Conservation (phyloP, 1,284 basidiomycete species). For the Agroathelia rolfsii region DNA sequence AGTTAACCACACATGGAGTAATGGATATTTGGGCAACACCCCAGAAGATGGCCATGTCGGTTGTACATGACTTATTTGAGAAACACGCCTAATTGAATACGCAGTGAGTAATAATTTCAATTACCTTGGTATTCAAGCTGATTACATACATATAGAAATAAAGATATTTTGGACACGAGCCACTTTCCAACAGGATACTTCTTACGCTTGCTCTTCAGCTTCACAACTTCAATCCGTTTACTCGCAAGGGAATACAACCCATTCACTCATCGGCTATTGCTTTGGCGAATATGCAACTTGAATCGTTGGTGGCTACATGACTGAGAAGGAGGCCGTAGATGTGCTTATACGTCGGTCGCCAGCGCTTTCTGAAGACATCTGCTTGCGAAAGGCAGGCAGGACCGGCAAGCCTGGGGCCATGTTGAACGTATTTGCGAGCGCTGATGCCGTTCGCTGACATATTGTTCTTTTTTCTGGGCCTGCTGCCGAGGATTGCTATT, state of each 20-base stretch:
- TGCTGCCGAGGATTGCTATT: slow-evolving; percentile 6
- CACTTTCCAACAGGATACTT: slow-evolving; percentile 9
- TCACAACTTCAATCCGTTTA: slow-evolving; percentile 2
- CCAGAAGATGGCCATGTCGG: no score
- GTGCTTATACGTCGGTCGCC: slow-evolving; percentile 9
- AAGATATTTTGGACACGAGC: no score
- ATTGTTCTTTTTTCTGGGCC: slow-evolving; percentile 1
- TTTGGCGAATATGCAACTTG: slow-evolving; percentile 14
- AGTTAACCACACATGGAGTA: no score
- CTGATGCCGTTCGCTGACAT: slow-evolving; percentile 1
- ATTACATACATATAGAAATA: no score
- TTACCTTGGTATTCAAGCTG: no score
- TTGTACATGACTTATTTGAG: no score
- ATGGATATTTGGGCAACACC: no score
- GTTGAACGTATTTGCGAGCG: slow-evolving; percentile 7
- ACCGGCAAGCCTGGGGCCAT: no score
- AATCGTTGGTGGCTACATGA: slow-evolving; percentile 7
- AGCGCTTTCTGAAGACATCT: slow-evolving; percentile 11
- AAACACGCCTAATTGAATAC: no score
- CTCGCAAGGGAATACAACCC: not conserved
- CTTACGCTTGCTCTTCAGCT: slow-evolving; percentile 10
- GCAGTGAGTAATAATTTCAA: no score
- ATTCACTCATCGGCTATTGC: slow-evolving; percentile 13
- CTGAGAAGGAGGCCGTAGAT: slow-evolving; percentile 7
- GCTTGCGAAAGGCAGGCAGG: slow-evolving; percentile 16